These are phyloP conservation scores for Ophiostoma triangulosporum DNA, from an alignment of 2,329 filamentous ascomycete species.

Conservation along the genomic window DNA sequence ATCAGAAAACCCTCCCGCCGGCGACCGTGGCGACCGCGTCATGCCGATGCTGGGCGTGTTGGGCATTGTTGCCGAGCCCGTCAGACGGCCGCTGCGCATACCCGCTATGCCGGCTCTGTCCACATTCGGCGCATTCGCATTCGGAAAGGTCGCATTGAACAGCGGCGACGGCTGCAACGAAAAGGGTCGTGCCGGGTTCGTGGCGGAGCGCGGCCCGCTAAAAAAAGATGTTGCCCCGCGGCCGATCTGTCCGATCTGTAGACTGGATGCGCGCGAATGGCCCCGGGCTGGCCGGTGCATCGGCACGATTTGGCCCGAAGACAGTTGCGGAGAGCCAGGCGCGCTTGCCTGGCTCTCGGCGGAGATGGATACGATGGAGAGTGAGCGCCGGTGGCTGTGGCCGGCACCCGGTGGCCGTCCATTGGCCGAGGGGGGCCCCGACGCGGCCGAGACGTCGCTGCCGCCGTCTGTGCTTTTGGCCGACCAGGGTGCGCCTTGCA, in stretches of 20 bases:
- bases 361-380: conserved; percentile 72
- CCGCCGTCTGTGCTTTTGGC: not conserved
- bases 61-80: conserved; percentile 30
- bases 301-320: not conserved
- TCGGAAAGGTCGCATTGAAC: conserved; percentile 40
- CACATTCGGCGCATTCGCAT: conserved; percentile 18
- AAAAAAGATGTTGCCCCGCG: conserved; percentile 11
- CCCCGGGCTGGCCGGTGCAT: conserved; percentile 40
- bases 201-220: conserved; percentile 18
- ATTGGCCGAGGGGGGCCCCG: not conserved
- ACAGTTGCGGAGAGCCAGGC: not conserved
- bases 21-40: conserved; percentile 27
- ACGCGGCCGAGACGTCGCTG: not conserved
- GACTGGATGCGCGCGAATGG: conserved; percentile 66
- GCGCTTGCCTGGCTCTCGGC: conserved; percentile 15
- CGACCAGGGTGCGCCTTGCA: not conserved
- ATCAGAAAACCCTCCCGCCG: conserved; percentile 35
- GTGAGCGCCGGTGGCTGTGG: conserved; percentile 50
- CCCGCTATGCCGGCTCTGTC: conserved; percentile 24
- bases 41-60: conserved; percentile 27
- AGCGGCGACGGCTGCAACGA: conserved; percentile 35
- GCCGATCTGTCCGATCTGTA: conserved; percentile 67
- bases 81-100: conserved; percentile 18
- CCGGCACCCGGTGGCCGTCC: conserved; percentile 27
- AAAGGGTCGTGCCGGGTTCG: conserved; percentile 30